Evolutionary conservation across 2,329 filamentous ascomycete species (phyloP), one percentile per base, ranked within the genome.

Genomic region (Diaporthe sp.): DNA sequence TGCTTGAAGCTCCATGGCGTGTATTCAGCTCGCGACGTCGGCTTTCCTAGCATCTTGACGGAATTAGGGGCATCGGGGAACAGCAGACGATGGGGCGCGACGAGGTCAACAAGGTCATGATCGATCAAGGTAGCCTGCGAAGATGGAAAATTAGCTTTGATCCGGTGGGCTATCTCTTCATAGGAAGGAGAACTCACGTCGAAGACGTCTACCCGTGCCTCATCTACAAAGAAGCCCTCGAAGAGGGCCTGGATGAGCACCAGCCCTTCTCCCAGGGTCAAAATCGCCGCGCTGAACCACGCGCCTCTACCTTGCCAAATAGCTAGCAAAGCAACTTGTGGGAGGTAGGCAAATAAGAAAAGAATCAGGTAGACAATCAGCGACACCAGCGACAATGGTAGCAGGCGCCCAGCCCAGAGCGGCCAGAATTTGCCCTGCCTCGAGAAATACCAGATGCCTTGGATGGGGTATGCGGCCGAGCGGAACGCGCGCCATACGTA

Each of bases 1-100:
- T 98, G 96, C n/a, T 94, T 91, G 72, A 98, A 86, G 73, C 94
- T 98, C 88, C 97, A 98, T 0, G 96, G 96, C 12, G 94, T 92
- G 84, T 97, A 98, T 25, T 95, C 89, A 0, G 95, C 94, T 1
- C 92, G 88, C 31, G 87, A 91, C 0, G 93, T 95, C 0, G 95
- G 95, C 78, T 95, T 95, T 39, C 96, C 96, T 0, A 98, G 91
- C 84, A 93, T 93, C 82, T 93, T 93, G 67, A 97, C 92, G 0
- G 95, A 90, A 79, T 93, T 92, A 65, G 93, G 91, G 1, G 92
- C 92, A 76, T 96, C 92, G 34, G 86, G 86, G 81, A 91, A 92
- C 80, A 92, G 87, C 76, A 94, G 85, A 83, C 94, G 86, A 79
- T 94, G 88, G 68, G 91, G 88, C 31, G 90, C 88, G 74, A 97